A percentile compares a stretch with the other conserved stretches of the same genome.
Conservation (phyloP, 2,329 filamentous ascomycete genomes). For the Clonostachys byssicola region DNA sequence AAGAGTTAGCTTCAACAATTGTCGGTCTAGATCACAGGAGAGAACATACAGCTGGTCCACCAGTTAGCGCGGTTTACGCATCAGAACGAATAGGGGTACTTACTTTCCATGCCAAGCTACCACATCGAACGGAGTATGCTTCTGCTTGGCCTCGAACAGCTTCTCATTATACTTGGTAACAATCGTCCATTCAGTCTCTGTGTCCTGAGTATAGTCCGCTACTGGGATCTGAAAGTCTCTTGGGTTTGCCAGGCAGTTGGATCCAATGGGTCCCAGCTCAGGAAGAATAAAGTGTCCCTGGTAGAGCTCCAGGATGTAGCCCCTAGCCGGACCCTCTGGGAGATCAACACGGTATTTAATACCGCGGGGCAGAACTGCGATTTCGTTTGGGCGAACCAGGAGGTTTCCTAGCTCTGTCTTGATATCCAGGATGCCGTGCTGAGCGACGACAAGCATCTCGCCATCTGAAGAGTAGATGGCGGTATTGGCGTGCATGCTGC, state of each 20-base stretch:
- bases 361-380: constrained; percentile 59
- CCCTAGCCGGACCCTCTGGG: constrained; percentile 55
- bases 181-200: constrained; percentile 21
- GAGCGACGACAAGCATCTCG: constrained; percentile 63
- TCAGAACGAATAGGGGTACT: not conserved
- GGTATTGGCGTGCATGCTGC: constrained; percentile 62
- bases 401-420: constrained; percentile 61
- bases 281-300: constrained; percentile 69
- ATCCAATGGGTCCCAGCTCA: constrained; percentile 69
- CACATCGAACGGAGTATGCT: constrained; percentile 73
- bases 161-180: constrained; percentile 61
- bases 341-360: constrained; percentile 57
- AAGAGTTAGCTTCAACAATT: not conserved
- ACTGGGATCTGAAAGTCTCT: constrained; percentile 73
- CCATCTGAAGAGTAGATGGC: constrained; percentile 71
- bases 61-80: not conserved
- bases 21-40: not conserved
- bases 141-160: constrained; percentile 60
- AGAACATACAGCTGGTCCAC: not conserved
- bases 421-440: constrained; percentile 60
- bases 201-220: constrained; percentile 33
- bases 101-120: constrained; percentile 78
- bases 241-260: constrained; percentile 69
- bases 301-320: constrained; percentile 74
- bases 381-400: constrained; percentile 59